phyloP scores from a whole-genome alignment of 2,329 filamentous ascomycete genomes.

The Xylariaceae sp. region DNA sequence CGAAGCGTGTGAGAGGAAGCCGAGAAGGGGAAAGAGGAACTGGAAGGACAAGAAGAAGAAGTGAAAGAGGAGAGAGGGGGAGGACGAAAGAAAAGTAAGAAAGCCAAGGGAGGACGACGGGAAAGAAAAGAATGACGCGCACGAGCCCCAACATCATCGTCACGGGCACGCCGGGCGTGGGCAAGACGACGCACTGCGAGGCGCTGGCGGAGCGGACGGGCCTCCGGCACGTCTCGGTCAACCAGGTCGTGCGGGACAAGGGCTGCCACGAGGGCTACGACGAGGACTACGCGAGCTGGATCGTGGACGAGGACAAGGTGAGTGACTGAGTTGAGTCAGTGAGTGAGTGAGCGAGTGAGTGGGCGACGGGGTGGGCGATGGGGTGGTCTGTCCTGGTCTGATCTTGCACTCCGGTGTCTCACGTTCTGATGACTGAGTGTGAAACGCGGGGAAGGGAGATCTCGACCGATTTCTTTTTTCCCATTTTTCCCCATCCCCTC shows the following conservation, averaged over 20 bases:
- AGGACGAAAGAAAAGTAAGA: conserved; percentile 9
- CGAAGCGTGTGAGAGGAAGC: too few relatives aligned
- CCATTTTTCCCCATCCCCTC: too few relatives aligned
- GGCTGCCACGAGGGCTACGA: conserved; percentile 84
- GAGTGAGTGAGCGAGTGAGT: background rate
- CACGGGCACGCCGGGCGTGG: conserved; percentile 90
- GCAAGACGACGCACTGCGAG: conserved; percentile 91
- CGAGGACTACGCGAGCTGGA: conserved; percentile 77
- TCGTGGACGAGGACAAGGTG: conserved; percentile 95
- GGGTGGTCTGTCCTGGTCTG: too few relatives aligned
- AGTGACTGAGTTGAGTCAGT: conserved; percentile 7
- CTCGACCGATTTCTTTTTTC: too few relatives aligned
- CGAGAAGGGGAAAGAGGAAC: too few relatives aligned
- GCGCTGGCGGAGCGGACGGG: conserved; percentile 67
- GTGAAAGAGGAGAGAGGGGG: conserved; percentile 4
- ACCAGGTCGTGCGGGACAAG: conserved; percentile 83
- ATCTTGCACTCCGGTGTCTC: too few relatives aligned
- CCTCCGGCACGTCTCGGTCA: conserved; percentile 78
- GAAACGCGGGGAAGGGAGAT: too few relatives aligned
- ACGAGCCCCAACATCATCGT: conserved; percentile 80
- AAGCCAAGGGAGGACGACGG: conserved; percentile 2
- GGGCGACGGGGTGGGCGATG: too few relatives aligned
- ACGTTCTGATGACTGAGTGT: too few relatives aligned
- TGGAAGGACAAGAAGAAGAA: conserved; percentile 5
- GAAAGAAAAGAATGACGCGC: conserved; percentile 29